phyloP scores from a whole-genome alignment of 2,329 filamentous ascomycete genomes.

The Thelonectria blattea region DNA sequence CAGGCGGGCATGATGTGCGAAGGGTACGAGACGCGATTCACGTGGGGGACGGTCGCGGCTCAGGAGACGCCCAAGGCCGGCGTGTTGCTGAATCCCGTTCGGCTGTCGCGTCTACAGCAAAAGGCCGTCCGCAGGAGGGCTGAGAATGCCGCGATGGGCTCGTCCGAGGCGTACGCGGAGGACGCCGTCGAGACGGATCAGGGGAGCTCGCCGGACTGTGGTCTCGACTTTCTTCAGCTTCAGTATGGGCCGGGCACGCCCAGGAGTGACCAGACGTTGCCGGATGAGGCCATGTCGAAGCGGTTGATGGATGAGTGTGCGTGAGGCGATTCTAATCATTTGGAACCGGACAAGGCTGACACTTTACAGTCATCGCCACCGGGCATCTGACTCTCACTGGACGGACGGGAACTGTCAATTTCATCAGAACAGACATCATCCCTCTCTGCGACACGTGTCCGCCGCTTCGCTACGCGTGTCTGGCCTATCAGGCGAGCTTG shows the following conservation, averaged over 20 bases:
- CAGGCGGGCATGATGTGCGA: conserved; percentile 22
- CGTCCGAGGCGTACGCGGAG: background rate
- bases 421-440: conserved; percentile 5
- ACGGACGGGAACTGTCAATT: background rate
- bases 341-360: background rate
- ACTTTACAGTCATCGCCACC: background rate
- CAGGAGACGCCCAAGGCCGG: background rate
- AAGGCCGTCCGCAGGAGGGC: background rate
- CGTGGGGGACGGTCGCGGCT: conserved; percentile 17
- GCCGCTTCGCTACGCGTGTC: background rate
- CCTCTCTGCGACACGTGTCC: background rate
- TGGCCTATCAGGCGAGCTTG: conserved; percentile 15
- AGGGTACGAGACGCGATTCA: conserved; percentile 23
- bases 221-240: conserved; percentile 1
- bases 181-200: background rate
- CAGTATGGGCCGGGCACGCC: background rate
- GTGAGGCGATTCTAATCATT: background rate
- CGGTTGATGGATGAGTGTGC: conserved; percentile 3
- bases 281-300: background rate
- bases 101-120: background rate
- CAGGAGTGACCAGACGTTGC: background rate
- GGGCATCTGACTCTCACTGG: conserved; percentile 11
- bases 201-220: background rate
- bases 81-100: conserved; percentile 18
- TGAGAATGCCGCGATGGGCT: background rate